Evolutionary conservation across 257 asterid genomes (phyloP).

Genomic region (Perilla frutescens): DNA sequence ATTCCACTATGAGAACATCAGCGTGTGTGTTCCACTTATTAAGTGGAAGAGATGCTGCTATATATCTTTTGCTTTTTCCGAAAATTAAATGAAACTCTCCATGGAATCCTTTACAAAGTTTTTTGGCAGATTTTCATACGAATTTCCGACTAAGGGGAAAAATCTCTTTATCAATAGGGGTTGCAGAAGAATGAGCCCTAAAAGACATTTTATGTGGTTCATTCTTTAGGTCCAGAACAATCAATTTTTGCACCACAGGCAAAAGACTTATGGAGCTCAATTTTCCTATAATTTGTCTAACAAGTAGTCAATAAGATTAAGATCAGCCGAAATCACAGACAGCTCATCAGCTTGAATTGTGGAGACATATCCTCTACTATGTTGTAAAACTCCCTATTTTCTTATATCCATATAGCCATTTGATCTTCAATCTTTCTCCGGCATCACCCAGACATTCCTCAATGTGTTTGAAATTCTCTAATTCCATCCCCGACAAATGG

Average conservation of each 20-base stretch:
- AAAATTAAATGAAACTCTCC: constrained; percentile 5
- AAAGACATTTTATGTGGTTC: neutral
- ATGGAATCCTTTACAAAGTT: neutral
- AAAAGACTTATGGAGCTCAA: neutral
- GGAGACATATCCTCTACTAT: neutral
- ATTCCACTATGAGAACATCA: neutral
- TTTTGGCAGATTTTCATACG: neutral
- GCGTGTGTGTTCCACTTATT: neutral
- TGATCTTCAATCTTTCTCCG: neutral
- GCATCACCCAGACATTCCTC: neutral
- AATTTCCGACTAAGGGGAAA: neutral
- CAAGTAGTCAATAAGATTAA: constrained; percentile 12
- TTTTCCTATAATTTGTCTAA: neutral
- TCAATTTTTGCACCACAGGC: neutral
- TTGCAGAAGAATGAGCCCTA: neutral
- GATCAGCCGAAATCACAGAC: neutral
- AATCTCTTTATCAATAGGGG: neutral
- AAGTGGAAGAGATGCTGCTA: constrained; percentile 10
- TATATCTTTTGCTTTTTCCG: neutral
- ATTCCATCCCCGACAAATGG: neutral
- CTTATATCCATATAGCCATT: neutral
- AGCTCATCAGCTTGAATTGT: neutral
- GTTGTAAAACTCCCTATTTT: neutral
- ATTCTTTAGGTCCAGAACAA: neutral
- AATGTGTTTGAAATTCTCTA: neutral